Conservation (phyloP, 306 rosid genomes). For the Calophaca sinica region DNA sequence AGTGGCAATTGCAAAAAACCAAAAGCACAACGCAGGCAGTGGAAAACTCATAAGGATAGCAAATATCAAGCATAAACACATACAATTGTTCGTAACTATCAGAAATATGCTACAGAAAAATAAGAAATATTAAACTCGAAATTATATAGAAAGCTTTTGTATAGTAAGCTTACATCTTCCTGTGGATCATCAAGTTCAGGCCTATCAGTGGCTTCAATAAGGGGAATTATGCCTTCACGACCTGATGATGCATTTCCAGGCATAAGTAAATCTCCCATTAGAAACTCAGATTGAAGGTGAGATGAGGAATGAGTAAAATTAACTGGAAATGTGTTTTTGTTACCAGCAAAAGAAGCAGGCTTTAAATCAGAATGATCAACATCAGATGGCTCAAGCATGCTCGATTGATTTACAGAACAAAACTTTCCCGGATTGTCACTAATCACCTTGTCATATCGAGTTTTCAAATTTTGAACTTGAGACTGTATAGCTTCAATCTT, state of each 20-base stretch:
- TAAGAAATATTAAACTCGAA: conserved; percentile 6
- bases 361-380: conserved; percentile 42
- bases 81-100: conserved; percentile 11
- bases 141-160: background rate
- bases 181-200: conserved; percentile 32
- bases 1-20: conserved; percentile 18
- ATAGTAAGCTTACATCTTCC: conserved; percentile 58
- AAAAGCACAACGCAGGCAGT: background rate
- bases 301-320: conserved; percentile 48
- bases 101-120: conserved; percentile 13
- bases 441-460: conserved; percentile 60
- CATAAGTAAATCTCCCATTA: conserved; percentile 48
- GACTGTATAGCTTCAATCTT: conserved; percentile 62
- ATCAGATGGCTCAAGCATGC: conserved; percentile 45
- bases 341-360: conserved; percentile 44
- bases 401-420: conserved; percentile 49
- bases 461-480: conserved; percentile 56
- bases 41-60: too few relatives aligned
- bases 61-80: too few relatives aligned
- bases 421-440: conserved; percentile 55
- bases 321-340: conserved; percentile 38
- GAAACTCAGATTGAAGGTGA: conserved; percentile 38
- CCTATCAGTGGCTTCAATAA: conserved; percentile 41
- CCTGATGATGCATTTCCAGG: conserved; percentile 50
- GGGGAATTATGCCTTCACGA: conserved; percentile 44